Conservation (phyloP, 192 early-diverging fungal species). For the Phlyctochytrium arcticum region DNA sequence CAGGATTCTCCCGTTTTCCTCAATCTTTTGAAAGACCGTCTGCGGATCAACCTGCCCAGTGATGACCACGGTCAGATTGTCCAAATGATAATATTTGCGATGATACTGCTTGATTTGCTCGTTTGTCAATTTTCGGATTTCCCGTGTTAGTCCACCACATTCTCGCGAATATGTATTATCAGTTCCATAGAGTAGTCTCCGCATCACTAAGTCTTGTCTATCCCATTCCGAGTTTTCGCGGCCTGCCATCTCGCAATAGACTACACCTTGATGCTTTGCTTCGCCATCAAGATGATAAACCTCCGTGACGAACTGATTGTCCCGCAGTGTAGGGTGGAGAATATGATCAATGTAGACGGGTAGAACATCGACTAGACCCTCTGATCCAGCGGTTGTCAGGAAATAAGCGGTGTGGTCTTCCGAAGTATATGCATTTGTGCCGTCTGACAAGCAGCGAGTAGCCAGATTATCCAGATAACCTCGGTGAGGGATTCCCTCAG, state of each 20-base stretch:
- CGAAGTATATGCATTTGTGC: conserved; percentile 67
- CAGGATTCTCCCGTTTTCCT: conserved; percentile 1
- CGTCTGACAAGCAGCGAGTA: conserved; percentile 65
- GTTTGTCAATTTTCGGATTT: conserved; percentile 69
- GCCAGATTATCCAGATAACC: conserved; percentile 74
- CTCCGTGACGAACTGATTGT: conserved; percentile 68
- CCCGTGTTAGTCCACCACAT: conserved; percentile 70
- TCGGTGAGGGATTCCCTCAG: conserved; percentile 55
- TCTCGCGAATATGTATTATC: conserved; percentile 65
- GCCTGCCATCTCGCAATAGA: conserved; percentile 70
- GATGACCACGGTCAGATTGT: conserved; percentile 67
- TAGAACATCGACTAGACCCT: conserved; percentile 67
- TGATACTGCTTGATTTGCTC: conserved; percentile 76
- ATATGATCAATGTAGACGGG: conserved; percentile 82
- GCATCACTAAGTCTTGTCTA: conserved; percentile 54
- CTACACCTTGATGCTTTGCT: conserved; percentile 74
- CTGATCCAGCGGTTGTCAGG: conserved; percentile 57
- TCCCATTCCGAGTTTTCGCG: conserved; percentile 70
- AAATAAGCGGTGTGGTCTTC: conserved; percentile 73
- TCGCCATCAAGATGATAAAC: conserved; percentile 74
- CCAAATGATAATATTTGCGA: conserved; percentile 63
- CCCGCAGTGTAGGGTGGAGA: conserved; percentile 64
- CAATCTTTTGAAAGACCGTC: conserved; percentile 52
- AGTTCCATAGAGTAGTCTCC: conserved; percentile 43
- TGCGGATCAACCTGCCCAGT: conserved; percentile 41